Percentiles rank a stretch among this genome's conserved stretches.
These are phyloP conservation scores for Trichocomaceae sp. DNA, from an alignment of 2,329 filamentous ascomycete species.

Conservation along the genomic window DNA sequence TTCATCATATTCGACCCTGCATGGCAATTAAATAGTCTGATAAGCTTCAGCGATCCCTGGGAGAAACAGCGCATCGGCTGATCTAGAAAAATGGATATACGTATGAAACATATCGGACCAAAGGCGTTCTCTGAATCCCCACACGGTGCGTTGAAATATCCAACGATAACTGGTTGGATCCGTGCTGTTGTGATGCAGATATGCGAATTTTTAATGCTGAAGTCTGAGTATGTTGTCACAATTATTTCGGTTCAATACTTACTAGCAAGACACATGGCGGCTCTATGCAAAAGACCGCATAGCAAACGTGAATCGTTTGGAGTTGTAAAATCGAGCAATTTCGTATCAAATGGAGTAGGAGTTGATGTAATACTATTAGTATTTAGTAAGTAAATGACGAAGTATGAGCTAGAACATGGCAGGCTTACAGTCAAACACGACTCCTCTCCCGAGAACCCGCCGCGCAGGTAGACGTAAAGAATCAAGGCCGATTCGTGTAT, in stretches of 20 bases:
- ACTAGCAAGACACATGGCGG: neutral
- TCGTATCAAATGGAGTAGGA: constrained; percentile 11
- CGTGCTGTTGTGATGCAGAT: neutral
- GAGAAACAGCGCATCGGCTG: neutral
- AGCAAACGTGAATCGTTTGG: neutral
- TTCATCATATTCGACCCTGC: neutral
- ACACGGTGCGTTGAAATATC: neutral
- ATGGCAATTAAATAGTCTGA: neutral
- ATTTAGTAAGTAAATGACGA: neutral
- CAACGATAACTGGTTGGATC: neutral
- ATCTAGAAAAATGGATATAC: neutral
- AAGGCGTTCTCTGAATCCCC: neutral
- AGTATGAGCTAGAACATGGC: neutral
- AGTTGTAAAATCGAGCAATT: neutral
- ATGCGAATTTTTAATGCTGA: neutral
- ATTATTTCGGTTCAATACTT: neutral
- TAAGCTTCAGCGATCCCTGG: neutral
- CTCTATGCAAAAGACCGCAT: neutral
- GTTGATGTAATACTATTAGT: constrained; percentile 15
- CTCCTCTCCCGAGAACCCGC: constrained; percentile 36
- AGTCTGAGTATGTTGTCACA: neutral
- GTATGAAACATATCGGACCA: neutral
- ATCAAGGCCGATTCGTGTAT: constrained; percentile 42
- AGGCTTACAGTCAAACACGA: constrained; percentile 41
- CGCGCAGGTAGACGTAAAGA: constrained; percentile 42